Evolutionary conservation across 495 filamentous ascomycete genomes (phyloP).

Genomic region (Xylaria cubensis): DNA sequence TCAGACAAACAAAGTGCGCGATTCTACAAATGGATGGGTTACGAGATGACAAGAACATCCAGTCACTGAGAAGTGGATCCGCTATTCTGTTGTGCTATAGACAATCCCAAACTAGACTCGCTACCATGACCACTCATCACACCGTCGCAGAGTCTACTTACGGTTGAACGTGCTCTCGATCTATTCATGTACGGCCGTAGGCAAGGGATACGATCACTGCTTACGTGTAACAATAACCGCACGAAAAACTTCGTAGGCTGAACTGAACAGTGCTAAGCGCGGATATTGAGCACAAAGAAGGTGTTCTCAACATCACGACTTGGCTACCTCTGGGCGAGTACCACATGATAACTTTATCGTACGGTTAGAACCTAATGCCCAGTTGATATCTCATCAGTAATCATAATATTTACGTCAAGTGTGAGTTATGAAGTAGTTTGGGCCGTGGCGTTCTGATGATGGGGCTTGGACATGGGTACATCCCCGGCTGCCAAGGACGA

Average conservation of each 20-base stretch:
- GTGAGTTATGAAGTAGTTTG: constrained; percentile 8
- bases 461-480: constrained; percentile 13
- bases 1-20: background rate
- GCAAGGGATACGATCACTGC: background rate
- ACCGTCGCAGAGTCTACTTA: background rate
- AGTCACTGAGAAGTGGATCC: constrained; percentile 1
- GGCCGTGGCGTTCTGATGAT: constrained; percentile 17
- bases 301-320: background rate
- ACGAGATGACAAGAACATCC: background rate
- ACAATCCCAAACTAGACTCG: constrained; percentile 4
- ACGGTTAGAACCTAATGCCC: background rate
- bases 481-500: constrained; percentile 27
- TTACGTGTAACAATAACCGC: constrained; percentile 20
- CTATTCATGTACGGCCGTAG: constrained; percentile 29
- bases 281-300: background rate
- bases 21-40: background rate
- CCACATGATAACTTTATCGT: background rate
- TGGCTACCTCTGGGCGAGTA: background rate
- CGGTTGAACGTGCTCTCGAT: constrained; percentile 16
- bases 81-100: constrained; percentile 3
- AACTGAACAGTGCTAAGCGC: background rate
- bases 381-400: constrained; percentile 11
- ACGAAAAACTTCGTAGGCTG: constrained; percentile 11
- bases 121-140: constrained; percentile 6
- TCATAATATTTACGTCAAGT: constrained; percentile 24